Conservation (phyloP, 1,139 yeast genomes). For the Meyerozyma sp. region DNA sequence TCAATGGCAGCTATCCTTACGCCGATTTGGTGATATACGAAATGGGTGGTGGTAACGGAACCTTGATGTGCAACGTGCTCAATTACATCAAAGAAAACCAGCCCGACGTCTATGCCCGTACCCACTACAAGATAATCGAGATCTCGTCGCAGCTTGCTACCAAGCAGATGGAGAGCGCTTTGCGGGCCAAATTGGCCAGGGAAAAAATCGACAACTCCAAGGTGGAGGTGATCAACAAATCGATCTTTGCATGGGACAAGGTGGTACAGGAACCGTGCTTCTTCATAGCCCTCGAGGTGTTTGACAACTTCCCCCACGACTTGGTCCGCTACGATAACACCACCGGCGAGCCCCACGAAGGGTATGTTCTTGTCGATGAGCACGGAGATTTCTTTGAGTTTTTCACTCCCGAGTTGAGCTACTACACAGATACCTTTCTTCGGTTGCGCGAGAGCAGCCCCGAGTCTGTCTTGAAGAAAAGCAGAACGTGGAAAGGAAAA, state of each 20-base stretch:
- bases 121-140: constrained; percentile 72
- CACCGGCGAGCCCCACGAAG: constrained; percentile 70
- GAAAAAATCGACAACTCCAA: constrained; percentile 42
- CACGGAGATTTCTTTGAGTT: constrained; percentile 76
- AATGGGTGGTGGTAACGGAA: constrained; percentile 90
- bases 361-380: constrained; percentile 69
- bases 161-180: constrained; percentile 47
- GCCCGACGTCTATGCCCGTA: constrained; percentile 66
- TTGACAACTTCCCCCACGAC: constrained; percentile 84
- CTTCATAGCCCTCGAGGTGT: constrained; percentile 76
- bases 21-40: constrained; percentile 71
- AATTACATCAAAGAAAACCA: constrained; percentile 57
- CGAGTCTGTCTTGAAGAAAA: constrained; percentile 25
- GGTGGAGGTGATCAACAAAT: constrained; percentile 64
- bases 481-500: constrained; percentile 15
- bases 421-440: constrained; percentile 52
- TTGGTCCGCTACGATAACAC: constrained; percentile 67
- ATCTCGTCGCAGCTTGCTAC: constrained; percentile 65
- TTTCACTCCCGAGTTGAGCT: constrained; percentile 63
- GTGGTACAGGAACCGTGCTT: constrained; percentile 67
- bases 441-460: constrained; percentile 47
- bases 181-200: constrained; percentile 27
- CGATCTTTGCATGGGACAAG: constrained; percentile 71
- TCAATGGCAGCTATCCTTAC: constrained; percentile 56
- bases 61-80: constrained; percentile 74